phyloP scores from a whole-genome alignment of 176 grass and related monocot genomes.

The Zea mays region DNA sequence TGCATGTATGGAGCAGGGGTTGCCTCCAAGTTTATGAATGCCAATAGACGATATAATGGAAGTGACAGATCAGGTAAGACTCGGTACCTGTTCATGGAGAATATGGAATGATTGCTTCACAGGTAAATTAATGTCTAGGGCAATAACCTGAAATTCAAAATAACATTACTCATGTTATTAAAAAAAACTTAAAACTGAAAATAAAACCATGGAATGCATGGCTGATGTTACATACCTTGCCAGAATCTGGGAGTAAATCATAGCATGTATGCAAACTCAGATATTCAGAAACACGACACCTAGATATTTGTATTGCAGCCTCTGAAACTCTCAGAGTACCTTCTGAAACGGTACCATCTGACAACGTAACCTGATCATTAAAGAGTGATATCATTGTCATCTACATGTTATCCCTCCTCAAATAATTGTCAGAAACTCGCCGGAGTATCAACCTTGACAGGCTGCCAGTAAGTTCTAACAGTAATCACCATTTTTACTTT shows the following conservation, averaged over 20 bases:
- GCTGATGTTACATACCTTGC: conserved; percentile 65
- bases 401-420: conserved; percentile 4
- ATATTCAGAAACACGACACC: conserved; percentile 57
- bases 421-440: no score
- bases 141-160: conserved; percentile 76
- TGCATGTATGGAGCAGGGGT: no score
- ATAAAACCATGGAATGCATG: conserved; percentile 11
- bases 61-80: conserved; percentile 4
- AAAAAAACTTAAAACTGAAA: background rate
- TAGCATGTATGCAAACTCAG: conserved; percentile 73
- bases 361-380: conserved; percentile 46
- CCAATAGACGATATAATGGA: background rate
- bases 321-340: conserved; percentile 66
- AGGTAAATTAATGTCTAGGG: conserved; percentile 88
- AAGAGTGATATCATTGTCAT: conserved; percentile 16
- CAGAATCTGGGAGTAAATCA: conserved; percentile 91
- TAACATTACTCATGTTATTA: background rate
- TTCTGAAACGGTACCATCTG: conserved; percentile 43
- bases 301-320: conserved; percentile 66
- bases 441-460: no score
- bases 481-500: no score
- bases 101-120: conserved; percentile 99
- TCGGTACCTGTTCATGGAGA: conserved; percentile 90
- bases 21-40: no score
- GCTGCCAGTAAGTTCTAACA: no score